A percentile compares a stretch with the other conserved stretches of the same genome.
phyloP scores from a whole-genome alignment of 345 rosid species.

The Murraya paniculata region DNA sequence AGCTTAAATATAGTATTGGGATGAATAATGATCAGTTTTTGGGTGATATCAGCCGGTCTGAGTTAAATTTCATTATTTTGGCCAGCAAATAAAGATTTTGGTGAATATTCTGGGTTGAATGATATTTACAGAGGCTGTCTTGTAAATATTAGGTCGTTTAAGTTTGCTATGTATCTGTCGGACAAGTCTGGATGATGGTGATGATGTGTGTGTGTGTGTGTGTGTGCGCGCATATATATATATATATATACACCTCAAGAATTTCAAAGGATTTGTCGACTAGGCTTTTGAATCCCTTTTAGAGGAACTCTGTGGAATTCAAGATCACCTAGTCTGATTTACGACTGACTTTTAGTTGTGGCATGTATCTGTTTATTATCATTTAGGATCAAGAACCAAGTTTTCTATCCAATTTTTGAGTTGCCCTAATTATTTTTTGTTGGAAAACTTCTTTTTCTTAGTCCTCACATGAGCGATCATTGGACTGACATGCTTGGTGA shows the following conservation, averaged over 20 bases:
- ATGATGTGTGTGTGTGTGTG: no score
- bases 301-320: background rate
- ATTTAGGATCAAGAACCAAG: background rate
- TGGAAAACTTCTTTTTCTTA: background rate
- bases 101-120: background rate
- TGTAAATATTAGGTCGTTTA: background rate
- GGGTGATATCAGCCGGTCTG: background rate
- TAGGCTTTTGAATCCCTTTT: background rate
- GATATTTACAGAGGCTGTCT: background rate
- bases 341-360: background rate
- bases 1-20: background rate
- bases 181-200: background rate
- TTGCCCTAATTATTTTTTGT: background rate
- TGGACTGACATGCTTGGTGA: background rate
- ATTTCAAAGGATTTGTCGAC: background rate
- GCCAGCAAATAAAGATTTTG: background rate
- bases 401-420: background rate
- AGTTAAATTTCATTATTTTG: background rate
- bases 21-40: background rate
- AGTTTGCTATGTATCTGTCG: background rate
- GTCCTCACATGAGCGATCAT: background rate
- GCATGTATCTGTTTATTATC: background rate
- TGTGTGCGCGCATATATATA: no score
- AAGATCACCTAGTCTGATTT: background rate
- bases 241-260: background rate